Evolutionary conservation across 139 green algal species (phyloP).

Genomic region (Chlamydomonas asymmetrica): DNA sequence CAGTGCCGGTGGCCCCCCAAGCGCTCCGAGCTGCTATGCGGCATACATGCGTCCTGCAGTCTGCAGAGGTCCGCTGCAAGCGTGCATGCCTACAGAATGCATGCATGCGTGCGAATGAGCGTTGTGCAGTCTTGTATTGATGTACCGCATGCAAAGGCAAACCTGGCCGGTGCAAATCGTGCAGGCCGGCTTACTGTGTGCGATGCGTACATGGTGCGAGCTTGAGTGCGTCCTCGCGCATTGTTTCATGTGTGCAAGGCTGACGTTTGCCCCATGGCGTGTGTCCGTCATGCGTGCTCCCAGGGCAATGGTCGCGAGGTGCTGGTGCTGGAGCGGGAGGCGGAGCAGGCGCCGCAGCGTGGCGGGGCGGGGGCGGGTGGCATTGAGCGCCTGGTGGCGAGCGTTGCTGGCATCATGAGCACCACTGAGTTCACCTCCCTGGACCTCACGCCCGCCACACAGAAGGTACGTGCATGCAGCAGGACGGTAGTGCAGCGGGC

Average conservation of each 20-base stretch:
- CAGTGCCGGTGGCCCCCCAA: neutral
- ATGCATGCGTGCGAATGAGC: neutral
- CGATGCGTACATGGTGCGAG: neutral
- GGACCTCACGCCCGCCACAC: constrained; percentile 66
- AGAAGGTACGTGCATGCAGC: constrained; percentile 46
- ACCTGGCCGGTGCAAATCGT: too few species aligned
- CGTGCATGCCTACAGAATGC: neutral
- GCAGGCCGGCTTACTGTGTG: too few species aligned
- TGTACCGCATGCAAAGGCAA: too few species aligned
- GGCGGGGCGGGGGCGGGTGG: neutral
- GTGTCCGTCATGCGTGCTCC: too few species aligned
- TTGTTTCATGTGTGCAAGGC: neutral
- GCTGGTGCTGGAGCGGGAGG: constrained; percentile 13
- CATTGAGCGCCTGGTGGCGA: constrained; percentile 43
- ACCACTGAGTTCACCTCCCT: constrained; percentile 68
- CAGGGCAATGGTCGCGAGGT: neutral
- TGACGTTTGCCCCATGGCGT: neutral
- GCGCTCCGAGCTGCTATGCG: neutral
- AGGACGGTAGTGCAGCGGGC: too few species aligned
- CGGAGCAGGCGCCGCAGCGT: neutral
- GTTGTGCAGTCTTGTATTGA: constrained; percentile 15
- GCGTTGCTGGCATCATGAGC: constrained; percentile 78
- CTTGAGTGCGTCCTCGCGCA: neutral
- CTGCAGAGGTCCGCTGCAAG: neutral
- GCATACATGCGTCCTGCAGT: neutral